phyloP scores from a whole-genome alignment of 495 filamentous ascomycete species.

The Hyaloscypha finlandica region DNA sequence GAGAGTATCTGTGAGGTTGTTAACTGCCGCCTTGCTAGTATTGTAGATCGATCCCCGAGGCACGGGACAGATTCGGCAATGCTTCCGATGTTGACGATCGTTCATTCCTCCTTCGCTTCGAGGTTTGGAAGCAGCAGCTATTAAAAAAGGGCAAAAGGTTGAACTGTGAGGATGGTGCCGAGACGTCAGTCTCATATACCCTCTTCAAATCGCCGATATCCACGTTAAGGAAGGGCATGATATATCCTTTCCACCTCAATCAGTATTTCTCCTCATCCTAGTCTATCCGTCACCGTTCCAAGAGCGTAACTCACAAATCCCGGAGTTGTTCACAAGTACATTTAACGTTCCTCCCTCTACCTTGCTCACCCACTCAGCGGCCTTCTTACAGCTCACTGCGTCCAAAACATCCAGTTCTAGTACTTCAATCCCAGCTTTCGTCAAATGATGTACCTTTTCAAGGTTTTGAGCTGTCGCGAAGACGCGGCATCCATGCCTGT shows the following conservation, averaged over 20 bases:
- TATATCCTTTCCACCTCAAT: conserved; percentile 24
- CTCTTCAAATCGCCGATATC: conserved; percentile 43
- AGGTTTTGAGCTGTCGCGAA: conserved; percentile 48
- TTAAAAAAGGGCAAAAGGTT: conserved; percentile 56
- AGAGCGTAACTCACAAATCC: conserved; percentile 33
- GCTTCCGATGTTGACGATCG: conserved; percentile 51
- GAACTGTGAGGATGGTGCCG: conserved; percentile 49
- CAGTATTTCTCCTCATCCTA: neutral
- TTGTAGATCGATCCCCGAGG: conserved; percentile 48
- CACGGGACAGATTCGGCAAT: conserved; percentile 44
- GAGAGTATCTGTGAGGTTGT: conserved; percentile 44
- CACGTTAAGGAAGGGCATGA: conserved; percentile 49
- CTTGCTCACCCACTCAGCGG: conserved; percentile 29
- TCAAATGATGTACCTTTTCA: conserved; percentile 42
- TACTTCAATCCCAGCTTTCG: conserved; percentile 42
- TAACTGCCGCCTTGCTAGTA: conserved; percentile 55
- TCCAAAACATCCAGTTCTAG: conserved; percentile 52
- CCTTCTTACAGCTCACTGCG: conserved; percentile 39
- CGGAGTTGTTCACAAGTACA: conserved; percentile 61
- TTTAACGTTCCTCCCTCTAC: conserved; percentile 43
- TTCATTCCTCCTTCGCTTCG: conserved; percentile 34
- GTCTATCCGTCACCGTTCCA: too few relatives aligned
- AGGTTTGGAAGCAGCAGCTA: conserved; percentile 30
- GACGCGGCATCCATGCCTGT: conserved; percentile 40
- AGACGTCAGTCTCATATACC: conserved; percentile 58